Evolutionary conservation across 805 yeast genomes (phyloP).

Genomic region (Saccharomyces kudriavzevii): DNA sequence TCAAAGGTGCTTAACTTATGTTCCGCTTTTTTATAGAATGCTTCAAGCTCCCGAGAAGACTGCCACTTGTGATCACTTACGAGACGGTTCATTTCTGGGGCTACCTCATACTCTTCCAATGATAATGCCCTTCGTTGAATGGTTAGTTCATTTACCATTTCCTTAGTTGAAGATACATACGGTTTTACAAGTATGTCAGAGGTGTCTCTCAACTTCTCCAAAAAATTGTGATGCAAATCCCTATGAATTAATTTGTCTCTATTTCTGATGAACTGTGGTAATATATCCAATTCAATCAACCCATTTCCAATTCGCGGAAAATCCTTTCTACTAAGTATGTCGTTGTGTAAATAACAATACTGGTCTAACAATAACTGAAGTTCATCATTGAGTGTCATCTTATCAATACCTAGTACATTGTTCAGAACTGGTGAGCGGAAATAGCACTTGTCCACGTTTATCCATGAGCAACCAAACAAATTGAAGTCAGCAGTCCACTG

Average conservation of each 20-base stretch:
- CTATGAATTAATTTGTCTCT: slow-evolving; percentile 38
- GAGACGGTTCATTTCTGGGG: slow-evolving; percentile 23
- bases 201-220: slow-evolving; percentile 27
- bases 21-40: slow-evolving; percentile 29
- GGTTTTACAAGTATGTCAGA: slow-evolving; percentile 10
- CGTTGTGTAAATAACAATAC: slow-evolving; percentile 14
- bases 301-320: slow-evolving; percentile 52
- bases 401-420: slow-evolving; percentile 24
- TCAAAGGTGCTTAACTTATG: slow-evolving; percentile 10
- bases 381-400: slow-evolving; percentile 25
- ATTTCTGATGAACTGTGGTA: slow-evolving; percentile 54
- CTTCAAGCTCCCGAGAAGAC: slow-evolving; percentile 33
- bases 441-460: slow-evolving; percentile 38
- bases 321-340: slow-evolving; percentile 8
- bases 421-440: slow-evolving; percentile 52
- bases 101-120: slow-evolving; percentile 25
- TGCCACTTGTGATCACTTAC: slow-evolving; percentile 32
- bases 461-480: slow-evolving; percentile 77
- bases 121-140: slow-evolving; percentile 41
- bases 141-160: slow-evolving; percentile 51
- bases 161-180: slow-evolving; percentile 41
- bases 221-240: slow-evolving; percentile 44
- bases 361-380: slow-evolving; percentile 30
- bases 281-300: slow-evolving; percentile 63
- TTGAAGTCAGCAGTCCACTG: slow-evolving; percentile 83